These are phyloP conservation scores for Diaporthe sp. DNA, from an alignment of 2,329 filamentous ascomycete species.

Conservation along the genomic window DNA sequence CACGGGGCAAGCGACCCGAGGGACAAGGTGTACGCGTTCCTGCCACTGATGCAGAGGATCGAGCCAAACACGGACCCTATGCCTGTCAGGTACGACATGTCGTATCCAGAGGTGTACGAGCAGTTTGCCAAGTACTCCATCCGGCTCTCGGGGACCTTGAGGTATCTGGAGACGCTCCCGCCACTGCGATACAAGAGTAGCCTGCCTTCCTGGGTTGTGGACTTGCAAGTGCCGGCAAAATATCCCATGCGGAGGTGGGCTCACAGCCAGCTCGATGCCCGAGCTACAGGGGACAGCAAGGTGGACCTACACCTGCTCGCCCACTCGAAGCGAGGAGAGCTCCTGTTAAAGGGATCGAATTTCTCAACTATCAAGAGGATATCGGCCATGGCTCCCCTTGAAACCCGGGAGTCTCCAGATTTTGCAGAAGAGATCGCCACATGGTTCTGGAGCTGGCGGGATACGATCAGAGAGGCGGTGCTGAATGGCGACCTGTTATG, in stretches of 20 bases:
- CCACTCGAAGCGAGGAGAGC: background rate
- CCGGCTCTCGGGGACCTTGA: conserved; percentile 3
- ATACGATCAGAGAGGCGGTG: background rate
- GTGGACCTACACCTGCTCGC: background rate
- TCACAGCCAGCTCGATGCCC: background rate
- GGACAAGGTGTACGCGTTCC: conserved; percentile 8
- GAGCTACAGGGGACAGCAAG: conserved; percentile 2
- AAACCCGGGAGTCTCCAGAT: background rate
- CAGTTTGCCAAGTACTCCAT: conserved; percentile 21
- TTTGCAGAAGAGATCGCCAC: conserved; percentile 20
- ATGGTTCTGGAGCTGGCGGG: conserved; percentile 15
- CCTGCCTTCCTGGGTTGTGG: conserved; percentile 5
- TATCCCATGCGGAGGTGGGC: background rate
- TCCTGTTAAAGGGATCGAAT: background rate
- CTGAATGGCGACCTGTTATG: background rate
- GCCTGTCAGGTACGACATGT: conserved; percentile 12
- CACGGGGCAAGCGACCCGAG: conserved; percentile 2
- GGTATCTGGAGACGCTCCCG: conserved; percentile 9
- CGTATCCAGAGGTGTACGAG: background rate
- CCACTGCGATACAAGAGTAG: conserved; percentile 10
- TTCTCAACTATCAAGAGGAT: background rate
- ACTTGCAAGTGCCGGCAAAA: conserved; percentile 2
- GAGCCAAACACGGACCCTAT: background rate
- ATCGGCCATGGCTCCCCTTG: background rate
- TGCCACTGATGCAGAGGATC: conserved; percentile 5